A percentile compares a stretch with the other conserved stretches of the same genome.
These are phyloP conservation scores for Suhomyces panamericanus DNA, from an alignment of 1,139 yeast species.

Conservation along the genomic window DNA sequence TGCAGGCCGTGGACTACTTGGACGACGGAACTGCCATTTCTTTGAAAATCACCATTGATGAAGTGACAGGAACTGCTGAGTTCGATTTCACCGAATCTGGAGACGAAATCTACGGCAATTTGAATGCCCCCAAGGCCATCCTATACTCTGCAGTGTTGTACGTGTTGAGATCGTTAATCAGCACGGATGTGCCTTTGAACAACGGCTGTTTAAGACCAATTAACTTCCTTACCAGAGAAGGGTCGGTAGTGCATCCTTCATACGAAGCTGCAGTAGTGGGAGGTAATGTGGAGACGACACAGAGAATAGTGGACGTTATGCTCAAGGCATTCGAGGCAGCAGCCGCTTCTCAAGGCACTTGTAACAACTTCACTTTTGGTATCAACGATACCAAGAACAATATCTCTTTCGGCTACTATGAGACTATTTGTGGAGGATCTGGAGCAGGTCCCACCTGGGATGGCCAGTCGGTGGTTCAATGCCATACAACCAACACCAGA, in stretches of 20 bases:
- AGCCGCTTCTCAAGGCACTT: constrained; percentile 56
- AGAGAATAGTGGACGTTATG: constrained; percentile 77
- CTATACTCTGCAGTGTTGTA: constrained; percentile 80
- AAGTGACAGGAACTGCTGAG: constrained; percentile 37
- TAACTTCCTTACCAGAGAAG: constrained; percentile 62
- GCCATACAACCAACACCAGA: constrained; percentile 51
- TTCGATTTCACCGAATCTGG: constrained; percentile 47
- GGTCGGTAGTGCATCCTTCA: constrained; percentile 68
- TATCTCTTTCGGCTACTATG: constrained; percentile 48
- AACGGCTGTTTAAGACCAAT: constrained; percentile 82
- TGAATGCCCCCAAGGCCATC: constrained; percentile 60
- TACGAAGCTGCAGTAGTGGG: constrained; percentile 85
- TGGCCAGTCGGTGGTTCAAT: constrained; percentile 49
- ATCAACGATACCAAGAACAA: constrained; percentile 37
- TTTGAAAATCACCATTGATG: constrained; percentile 35
- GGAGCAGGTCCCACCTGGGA: constrained; percentile 54
- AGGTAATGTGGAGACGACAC: constrained; percentile 87
- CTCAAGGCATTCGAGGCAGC: constrained; percentile 74
- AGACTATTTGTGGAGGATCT: constrained; percentile 51
- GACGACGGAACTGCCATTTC: constrained; percentile 49
- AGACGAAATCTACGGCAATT: constrained; percentile 45
- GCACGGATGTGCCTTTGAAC: constrained; percentile 78
- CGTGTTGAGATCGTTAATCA: constrained; percentile 71
- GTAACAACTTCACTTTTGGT: constrained; percentile 53
- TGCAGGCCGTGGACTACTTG: constrained; percentile 40